Evolutionary conservation across 192 early-diverging fungal species (phyloP).

Genomic region (Coemansia sp.): DNA sequence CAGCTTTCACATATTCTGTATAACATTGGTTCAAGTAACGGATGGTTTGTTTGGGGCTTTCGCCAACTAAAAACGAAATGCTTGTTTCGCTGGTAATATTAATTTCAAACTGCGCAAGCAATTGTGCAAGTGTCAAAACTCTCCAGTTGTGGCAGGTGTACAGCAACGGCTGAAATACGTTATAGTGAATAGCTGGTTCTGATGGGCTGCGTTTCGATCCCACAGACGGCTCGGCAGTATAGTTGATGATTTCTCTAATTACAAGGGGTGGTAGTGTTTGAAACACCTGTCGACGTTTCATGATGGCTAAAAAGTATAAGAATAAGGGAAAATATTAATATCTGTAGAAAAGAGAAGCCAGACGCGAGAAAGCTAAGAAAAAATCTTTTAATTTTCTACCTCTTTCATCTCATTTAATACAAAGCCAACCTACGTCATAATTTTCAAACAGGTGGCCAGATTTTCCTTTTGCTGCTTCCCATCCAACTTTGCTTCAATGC

Average conservation of each 20-base stretch:
- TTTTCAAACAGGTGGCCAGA: no score
- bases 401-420: no score
- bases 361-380: no score
- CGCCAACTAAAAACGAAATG: neutral
- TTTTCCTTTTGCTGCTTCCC: no score
- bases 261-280: neutral
- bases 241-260: neutral
- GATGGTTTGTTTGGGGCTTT: neutral
- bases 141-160: neutral
- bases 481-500: no score
- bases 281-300: neutral
- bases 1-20: neutral
- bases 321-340: no score
- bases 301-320: neutral
- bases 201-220: neutral
- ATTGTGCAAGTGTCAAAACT: neutral
- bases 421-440: no score
- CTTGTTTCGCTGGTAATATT: neutral
- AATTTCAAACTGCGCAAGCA: neutral
- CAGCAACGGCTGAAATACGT: neutral
- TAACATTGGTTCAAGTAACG: neutral
- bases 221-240: neutral
- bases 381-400: no score
- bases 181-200: neutral
- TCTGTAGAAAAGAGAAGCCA: no score